A percentile compares a stretch with the other conserved stretches of the same genome.
phyloP scores from a whole-genome alignment of 768 basidiomycete species.

The Trametes maxima region DNA sequence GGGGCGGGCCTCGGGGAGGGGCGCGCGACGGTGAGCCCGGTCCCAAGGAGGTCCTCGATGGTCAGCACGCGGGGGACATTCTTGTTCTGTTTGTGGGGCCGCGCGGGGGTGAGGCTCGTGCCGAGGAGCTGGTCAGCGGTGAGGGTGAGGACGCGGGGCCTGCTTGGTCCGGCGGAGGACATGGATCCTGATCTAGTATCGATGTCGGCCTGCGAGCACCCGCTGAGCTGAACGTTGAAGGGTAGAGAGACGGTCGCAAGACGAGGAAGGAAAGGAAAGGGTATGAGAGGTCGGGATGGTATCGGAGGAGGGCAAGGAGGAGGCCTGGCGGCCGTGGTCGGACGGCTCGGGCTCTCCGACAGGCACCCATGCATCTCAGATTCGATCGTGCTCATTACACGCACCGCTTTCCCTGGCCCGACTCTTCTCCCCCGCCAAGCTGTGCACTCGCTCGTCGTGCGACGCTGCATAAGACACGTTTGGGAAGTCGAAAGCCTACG shows the following conservation, averaged over 20 bases:
- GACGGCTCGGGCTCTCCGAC: neutral
- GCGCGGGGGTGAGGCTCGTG: conserved; percentile 14
- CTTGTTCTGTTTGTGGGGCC: conserved; percentile 9
- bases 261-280: neutral
- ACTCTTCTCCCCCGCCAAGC: no score
- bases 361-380: neutral
- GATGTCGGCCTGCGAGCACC: neutral
- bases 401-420: no score
- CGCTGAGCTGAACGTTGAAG: neutral
- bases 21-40: conserved; percentile 19
- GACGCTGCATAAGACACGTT: no score
- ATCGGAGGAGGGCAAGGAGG: neutral
- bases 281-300: neutral
- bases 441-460: no score
- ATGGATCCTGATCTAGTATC: neutral
- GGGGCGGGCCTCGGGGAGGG: conserved; percentile 2
- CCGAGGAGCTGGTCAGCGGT: conserved; percentile 23
- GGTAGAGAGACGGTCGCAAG: neutral
- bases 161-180: conserved; percentile 9
- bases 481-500: no score
- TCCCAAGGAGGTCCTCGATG: conserved; percentile 18
- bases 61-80: conserved; percentile 10
- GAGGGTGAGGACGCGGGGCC: conserved; percentile 17
- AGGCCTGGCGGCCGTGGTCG: neutral
- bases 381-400: no score